phyloP scores from a whole-genome alignment of 2,329 filamentous ascomycete species.

The Calonectria honghensis region DNA sequence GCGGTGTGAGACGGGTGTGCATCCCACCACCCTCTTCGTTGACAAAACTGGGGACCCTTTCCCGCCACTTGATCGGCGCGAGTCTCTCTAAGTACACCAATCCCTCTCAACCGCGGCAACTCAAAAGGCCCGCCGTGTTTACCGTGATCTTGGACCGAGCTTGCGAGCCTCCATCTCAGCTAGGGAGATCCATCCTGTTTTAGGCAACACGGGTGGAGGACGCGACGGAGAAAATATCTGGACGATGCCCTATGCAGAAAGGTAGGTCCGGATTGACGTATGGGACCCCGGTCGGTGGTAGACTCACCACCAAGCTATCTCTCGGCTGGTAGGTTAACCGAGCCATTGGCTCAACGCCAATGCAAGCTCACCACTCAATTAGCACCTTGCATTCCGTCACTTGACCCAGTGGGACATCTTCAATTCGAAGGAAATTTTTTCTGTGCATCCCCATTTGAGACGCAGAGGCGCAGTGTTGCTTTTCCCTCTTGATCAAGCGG shows the following conservation, averaged over 20 bases:
- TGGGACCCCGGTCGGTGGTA: background rate
- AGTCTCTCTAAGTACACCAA: background rate
- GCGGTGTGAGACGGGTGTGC: background rate
- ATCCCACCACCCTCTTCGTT: conserved; percentile 1
- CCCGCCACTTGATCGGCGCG: conserved; percentile 3
- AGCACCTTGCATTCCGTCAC: conserved; percentile 4
- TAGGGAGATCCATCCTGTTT: conserved; percentile 14
- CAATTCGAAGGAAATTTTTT: conserved; percentile 11
- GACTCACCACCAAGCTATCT: conserved; percentile 4
- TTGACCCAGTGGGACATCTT: conserved; percentile 13
- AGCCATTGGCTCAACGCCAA: conserved; percentile 19
- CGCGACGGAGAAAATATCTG: conserved; percentile 18
- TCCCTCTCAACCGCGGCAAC: conserved; percentile 1
- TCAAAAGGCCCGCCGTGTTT: conserved; percentile 2
- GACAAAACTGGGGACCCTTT: conserved; percentile 2
- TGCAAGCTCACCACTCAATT: conserved; percentile 18
- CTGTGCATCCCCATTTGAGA: background rate
- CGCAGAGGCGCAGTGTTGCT: background rate
- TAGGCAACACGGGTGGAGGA: conserved; percentile 8
- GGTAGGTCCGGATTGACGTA: background rate
- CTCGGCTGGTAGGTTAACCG: conserved; percentile 19
- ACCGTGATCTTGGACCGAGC: conserved; percentile 5
- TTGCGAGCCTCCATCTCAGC: conserved; percentile 16
- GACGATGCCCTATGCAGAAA: conserved; percentile 25
- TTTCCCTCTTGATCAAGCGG: background rate